Evolutionary conservation across 805 yeast genomes (phyloP), one percentile per base, ranked within the genome.

Genomic region (Peterozyma xylosa): DNA sequence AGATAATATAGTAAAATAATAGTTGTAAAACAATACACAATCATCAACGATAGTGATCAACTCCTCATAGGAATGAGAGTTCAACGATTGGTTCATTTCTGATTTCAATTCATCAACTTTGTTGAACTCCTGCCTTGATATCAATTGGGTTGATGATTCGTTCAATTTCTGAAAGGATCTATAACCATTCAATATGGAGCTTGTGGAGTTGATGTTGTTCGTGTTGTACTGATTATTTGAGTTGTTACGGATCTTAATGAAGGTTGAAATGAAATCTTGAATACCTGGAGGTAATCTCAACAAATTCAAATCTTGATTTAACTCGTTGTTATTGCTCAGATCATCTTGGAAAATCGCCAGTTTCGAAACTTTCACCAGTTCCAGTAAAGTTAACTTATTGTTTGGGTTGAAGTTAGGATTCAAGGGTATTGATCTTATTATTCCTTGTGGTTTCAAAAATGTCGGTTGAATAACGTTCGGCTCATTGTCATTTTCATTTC

Each of bases 211-310:
- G 33, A 45, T 41, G 17, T 36, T 37, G 14, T 16, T 37, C 6
- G 41, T 30, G 11, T 16, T 30, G 27, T 21, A 21, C 14, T 38
- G 35, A 16, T 33, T 32, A 33, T 35, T 29, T 11, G 38, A 14
- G 3, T 35, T 29, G n/a, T 38, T 45, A n/a, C 44, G 21, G 30
- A 38, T 43, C 2, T 41, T 33, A 32, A 37, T 42, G 33, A 53
- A 58, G 9, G 52, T 42, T 13, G 55, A 50, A 13, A 60, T 46
- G n/a, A 60, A 42, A 39, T 58, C 62, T 38, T 55, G 51, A 5
- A 55, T 38, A 3, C 55, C 54, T 2, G 53, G 51, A 14, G 47
- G 47, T 34, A 45, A 38, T 33, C 41, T 21, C 36, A 45, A 40
- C 30, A 45, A 35, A 16, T 41, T 43, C 7, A 29, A 39, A 36